Base-by-base conservation (phyloP, 2,329 filamentous ascomycete genomes). In the Colletotrichum endophyticum region DNA sequence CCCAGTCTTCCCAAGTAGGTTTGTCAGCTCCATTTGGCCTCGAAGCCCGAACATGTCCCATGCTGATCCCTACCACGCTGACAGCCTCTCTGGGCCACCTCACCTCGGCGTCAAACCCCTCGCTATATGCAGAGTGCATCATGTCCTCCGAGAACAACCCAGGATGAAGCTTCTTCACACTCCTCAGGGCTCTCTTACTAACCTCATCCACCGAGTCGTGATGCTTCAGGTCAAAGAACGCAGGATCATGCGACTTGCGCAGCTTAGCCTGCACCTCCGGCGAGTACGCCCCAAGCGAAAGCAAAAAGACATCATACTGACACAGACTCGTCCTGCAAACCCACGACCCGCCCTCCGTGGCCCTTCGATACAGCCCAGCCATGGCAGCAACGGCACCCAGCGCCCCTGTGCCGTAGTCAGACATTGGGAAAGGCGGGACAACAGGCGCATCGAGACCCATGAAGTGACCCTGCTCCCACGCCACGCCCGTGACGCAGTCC, bases 191-290 rank as follows among this genome's bases (percentile, higher is more conserved):
- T 25, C 89, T 87, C 64, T 88, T 88, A 27, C 90, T 89, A 28
- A 92, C 89, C 61, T 91, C 89, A 76, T 92, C 91, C 1, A 92
- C 90, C 16, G 89, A 91, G 76, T 92, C 90, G 78, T 87, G 85
- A 79, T 92, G 90, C 30, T 90, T 83, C 70, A 92, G 81, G 36
- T 85, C 83, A 78, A 91, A 91, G 81, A 92, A 92, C 8, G 88
- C 85, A 4, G 84, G 80, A 19, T 89, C 86, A 78, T 91, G 89
- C 39, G 84, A 81, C 34, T 85, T 83, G 34, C 88, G 87, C 57
- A 92, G 81, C 71, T 86, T 80, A 56, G 87, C 83, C 82, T 91
- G 89, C 49, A 89, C 84, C 5, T 84, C 82, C 1, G 82, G 80
- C 8, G 88, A 82, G 78, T 92, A 91, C 44, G 87, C 81, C 12